Base-by-base conservation (phyloP, 148 eudicot genomes). In the Gaultheria prostrata region DNA sequence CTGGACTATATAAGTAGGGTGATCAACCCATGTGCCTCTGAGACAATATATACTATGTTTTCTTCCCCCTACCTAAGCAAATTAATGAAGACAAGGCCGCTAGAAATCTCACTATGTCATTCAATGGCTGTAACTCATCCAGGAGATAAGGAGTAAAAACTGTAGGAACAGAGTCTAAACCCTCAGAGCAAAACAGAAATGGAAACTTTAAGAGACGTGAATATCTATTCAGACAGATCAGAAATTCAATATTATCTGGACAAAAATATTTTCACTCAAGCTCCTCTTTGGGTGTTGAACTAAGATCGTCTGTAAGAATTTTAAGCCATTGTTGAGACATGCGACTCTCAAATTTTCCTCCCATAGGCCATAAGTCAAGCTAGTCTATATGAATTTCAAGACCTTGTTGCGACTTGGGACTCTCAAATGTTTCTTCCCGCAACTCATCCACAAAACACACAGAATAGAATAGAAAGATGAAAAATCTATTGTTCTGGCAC, bases 71-170 rank as follows among this genome's bases (percentile, higher is more conserved):
- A 21, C 15, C 20, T 79, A 57, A 21, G 33, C 71, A 56, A 57
- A 79, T 33, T 57, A 21, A 59, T 51, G 59, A 8, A 77, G 63
- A 69, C 1, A 53, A 78, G 5, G 32, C 15, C 0, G 24, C 28
- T 54, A 78, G 61, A 63, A 76, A 10, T 45, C 49, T 24, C 24
- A 18, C 49, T 5, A 50, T 78, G 81, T 43, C 67, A 77, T 78
- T 54, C 59, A 54, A 78, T 3, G 80, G 61, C 33, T 10, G 7
- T 18, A 56, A 39, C 32, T 33, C 71, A 39, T 79, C 18, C 51
- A 57, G 30, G 5, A 39, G 18, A 59, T 13, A 14, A 17, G 21
- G 48, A 77, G 59, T 28, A 35, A 11, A 3, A 50, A 78, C 11
- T 18, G 10, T 3, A 78, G 67, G 21, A 78, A 56, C 48, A 78